Percentiles rank a stretch among this genome's conserved stretches.
Conservation (phyloP, 2,329 filamentous ascomycete species). For the Aotearoamyces nothofagi region DNA sequence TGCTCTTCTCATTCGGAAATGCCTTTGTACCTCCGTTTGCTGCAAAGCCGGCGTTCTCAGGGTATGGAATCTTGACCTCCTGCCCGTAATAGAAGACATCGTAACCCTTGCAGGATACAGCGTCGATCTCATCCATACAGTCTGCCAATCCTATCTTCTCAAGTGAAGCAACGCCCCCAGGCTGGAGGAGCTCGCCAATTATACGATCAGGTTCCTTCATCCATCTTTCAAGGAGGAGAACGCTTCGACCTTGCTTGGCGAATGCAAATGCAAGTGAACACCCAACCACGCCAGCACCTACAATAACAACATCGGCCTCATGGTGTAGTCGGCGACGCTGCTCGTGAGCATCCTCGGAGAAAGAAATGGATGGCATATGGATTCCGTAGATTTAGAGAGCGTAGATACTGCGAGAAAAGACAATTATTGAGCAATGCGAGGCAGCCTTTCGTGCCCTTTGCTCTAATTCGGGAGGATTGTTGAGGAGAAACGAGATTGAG, state of each 20-base stretch:
- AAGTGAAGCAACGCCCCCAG: constrained; percentile 73
- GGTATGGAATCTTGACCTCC: constrained; percentile 66
- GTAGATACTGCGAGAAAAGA: no score
- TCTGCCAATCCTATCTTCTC: constrained; percentile 65
- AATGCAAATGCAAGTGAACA: constrained; percentile 75
- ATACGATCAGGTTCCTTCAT: constrained; percentile 91
- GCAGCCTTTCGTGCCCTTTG: no score
- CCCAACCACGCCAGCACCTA: constrained; percentile 82
- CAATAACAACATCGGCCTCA: constrained; percentile 26
- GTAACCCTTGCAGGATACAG: constrained; percentile 71
- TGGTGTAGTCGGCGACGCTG: constrained; percentile 1
- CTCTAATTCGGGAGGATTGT: no score
- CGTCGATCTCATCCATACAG: constrained; percentile 81
- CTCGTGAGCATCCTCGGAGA: neutral
- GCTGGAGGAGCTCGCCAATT: constrained; percentile 88
- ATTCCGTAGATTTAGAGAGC: no score
- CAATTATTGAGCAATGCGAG: no score
- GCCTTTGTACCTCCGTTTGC: no score
- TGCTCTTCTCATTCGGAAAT: constrained; percentile 20
- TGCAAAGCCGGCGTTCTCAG: constrained; percentile 20
- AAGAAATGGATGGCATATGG: no score
- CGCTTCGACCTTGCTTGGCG: constrained; percentile 78
- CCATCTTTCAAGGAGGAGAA: constrained; percentile 77
- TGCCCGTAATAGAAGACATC: constrained; percentile 70
- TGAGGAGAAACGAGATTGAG: no score